Evolutionary conservation across 352 stramenopile species (phyloP).

Genomic region (Globisporangium polare): DNA sequence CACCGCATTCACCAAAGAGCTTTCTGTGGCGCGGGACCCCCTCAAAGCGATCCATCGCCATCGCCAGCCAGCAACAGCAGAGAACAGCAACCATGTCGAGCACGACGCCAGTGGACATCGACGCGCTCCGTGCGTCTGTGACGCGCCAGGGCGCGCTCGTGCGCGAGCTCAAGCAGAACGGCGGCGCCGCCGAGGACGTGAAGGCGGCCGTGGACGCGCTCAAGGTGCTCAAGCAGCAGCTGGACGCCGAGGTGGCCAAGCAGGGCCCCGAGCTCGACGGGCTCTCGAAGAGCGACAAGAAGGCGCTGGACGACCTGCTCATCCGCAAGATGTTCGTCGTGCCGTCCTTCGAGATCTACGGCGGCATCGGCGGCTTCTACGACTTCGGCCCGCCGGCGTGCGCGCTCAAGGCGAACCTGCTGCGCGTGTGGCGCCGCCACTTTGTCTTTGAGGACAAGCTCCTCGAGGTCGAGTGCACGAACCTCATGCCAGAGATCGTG

Average conservation of each 20-base stretch:
- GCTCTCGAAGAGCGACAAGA: slow-evolving; percentile 78
- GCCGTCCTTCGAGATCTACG: slow-evolving; percentile 99
- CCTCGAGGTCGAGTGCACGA: slow-evolving; percentile 99
- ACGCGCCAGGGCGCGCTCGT: slow-evolving; percentile 95
- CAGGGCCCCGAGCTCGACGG: slow-evolving; percentile 58
- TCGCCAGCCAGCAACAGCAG: neutral
- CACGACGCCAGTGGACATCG: slow-evolving; percentile 78
- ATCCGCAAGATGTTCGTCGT: slow-evolving; percentile 99
- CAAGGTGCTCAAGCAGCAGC: slow-evolving; percentile 91
- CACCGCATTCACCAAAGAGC: neutral
- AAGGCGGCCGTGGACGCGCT: slow-evolving; percentile 92
- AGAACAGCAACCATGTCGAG: slow-evolving; percentile 9
- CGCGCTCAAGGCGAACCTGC: slow-evolving; percentile 95
- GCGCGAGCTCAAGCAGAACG: slow-evolving; percentile 96
- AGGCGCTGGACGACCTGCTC: slow-evolving; percentile 96
- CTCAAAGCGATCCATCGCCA: slow-evolving; percentile 5
- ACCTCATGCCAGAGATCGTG: slow-evolving; percentile 96
- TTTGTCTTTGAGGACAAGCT: slow-evolving; percentile 99
- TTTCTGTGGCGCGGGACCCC: slow-evolving; percentile 8
- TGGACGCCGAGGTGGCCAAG: slow-evolving; percentile 78
- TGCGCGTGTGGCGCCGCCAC: slow-evolving; percentile 96
- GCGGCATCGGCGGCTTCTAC: slow-evolving; percentile 97
- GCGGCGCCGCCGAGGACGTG: slow-evolving; percentile 76
- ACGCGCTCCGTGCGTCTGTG: slow-evolving; percentile 92
- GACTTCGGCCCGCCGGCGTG: slow-evolving; percentile 97